Conservation (phyloP, 75 land plant species). For the Pinus taeda region DNA sequence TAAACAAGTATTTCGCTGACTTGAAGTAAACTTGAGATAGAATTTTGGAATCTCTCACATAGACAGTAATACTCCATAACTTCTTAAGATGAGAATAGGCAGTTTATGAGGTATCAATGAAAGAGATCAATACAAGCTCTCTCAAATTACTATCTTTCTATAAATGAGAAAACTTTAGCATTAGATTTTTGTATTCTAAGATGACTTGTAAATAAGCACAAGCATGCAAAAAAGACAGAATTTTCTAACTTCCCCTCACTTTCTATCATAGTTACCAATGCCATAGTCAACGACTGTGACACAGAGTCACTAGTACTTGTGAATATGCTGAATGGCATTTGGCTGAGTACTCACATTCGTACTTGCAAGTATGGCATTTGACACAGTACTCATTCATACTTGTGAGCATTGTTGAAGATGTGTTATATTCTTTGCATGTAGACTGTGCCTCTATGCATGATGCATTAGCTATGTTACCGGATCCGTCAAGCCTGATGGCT, state of each 20-base stretch:
- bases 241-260: not conserved
- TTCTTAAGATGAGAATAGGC: not conserved
- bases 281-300: no score
- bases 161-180: not conserved
- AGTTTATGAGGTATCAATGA: not conserved
- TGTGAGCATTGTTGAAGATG: no score
- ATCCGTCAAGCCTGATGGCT: no score
- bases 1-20: not conserved
- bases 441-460: no score
- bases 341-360: no score
- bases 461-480: no score
- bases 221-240: not conserved
- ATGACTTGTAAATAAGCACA: not conserved
- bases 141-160: not conserved
- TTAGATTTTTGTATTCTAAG: not conserved
- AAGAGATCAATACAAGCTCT: not conserved
- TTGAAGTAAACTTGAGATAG: not conserved
- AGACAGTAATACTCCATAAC: not conserved
- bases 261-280: no score
- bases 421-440: no score
- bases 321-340: no score
- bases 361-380: no score
- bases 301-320: no score
- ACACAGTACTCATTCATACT: no score
- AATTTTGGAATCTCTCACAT: not conserved